These are phyloP conservation scores for Pichia sp. DNA, from an alignment of 1,139 yeast genomes.

Conservation along the genomic window DNA sequence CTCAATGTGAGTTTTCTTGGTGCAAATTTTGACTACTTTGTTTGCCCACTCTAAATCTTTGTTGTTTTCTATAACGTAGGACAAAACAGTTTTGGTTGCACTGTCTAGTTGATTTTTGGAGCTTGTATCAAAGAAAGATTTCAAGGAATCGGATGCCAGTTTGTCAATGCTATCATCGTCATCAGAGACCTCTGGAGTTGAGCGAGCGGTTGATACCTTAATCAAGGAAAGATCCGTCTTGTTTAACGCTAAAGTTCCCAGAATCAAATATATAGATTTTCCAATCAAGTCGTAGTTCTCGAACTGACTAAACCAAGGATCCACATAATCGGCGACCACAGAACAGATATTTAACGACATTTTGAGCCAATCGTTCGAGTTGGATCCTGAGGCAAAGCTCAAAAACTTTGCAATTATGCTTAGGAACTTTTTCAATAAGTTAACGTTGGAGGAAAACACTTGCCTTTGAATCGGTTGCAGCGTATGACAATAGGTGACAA, in stretches of 20 bases:
- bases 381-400: constrained; percentile 28
- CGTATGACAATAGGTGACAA: constrained; percentile 55
- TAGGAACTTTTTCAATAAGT: constrained; percentile 50
- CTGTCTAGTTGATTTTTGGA: constrained; percentile 34
- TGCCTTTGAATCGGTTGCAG: constrained; percentile 51
- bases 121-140: constrained; percentile 37
- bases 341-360: constrained; percentile 26
- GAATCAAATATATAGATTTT: constrained; percentile 20
- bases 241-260: constrained; percentile 19
- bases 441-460: constrained; percentile 67
- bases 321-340: constrained; percentile 23
- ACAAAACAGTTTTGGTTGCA: constrained; percentile 34
- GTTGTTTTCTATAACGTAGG: constrained; percentile 28
- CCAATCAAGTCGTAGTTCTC: constrained; percentile 21
- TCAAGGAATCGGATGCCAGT: constrained; percentile 29
- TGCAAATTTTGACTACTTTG: constrained; percentile 56
- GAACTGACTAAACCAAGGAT: constrained; percentile 21
- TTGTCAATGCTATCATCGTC: constrained; percentile 15
- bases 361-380: constrained; percentile 27
- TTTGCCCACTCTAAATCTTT: constrained; percentile 45
- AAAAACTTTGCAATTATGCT: constrained; percentile 39
- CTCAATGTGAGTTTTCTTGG: constrained; percentile 85
- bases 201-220: constrained; percentile 15
- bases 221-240: constrained; percentile 19
- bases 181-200: constrained; percentile 1